Base-by-base conservation (phyloP, 352 stramenopile genomes). In the Pythium guiyangense region DNA sequence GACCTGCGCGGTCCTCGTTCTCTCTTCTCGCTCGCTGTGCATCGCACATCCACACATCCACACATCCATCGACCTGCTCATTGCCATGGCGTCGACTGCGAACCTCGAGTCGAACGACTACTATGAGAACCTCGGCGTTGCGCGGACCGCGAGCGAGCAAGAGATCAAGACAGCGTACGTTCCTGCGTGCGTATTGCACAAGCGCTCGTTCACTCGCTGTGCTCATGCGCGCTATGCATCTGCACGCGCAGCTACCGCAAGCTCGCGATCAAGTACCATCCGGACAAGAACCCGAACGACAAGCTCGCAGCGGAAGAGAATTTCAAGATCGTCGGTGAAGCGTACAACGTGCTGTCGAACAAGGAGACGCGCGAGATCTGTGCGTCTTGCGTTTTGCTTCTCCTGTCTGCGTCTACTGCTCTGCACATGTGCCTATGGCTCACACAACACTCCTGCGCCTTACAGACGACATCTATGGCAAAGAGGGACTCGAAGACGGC, bases 301-400 rank as follows among this genome's bases (percentile, higher is more conserved):
- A 91, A 92, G 64, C 59, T 89, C 49, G 66, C 85, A 42, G 86
- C 91, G 26, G 88, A 95, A 60, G 79, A 92, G 49, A 96, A 97
- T 69, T 98, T 98, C 63, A 97, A 97, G 70, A 86, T 97, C 60
- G 90, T 98, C 44, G 90, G 79, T 58, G 87, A 97, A 65, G 93
- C 93, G 17, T 98, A 98, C 73, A 96, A 97, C 52, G 86, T 98
- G 51, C 80, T 98, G 17, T 97, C 89, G 25, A 88, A 97, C 64
- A 79, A 86, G 35, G 79, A 97, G 50, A 97, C 84, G 53, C 71
- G 91, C 55, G 68, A 94, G 57, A 94, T 93, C 46, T 98, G 85
- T 95, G 73, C 56, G 81, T 69, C 6, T 2, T 31, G n/a, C 4
- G 2, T 8, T n/a, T 34, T n/a, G 2, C 27, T 26, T 18, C n/a